A percentile compares a stretch with the other conserved stretches of the same genome.
Conservation (phyloP, 495 filamentous ascomycete species). For the Jackrogersella minutella region DNA sequence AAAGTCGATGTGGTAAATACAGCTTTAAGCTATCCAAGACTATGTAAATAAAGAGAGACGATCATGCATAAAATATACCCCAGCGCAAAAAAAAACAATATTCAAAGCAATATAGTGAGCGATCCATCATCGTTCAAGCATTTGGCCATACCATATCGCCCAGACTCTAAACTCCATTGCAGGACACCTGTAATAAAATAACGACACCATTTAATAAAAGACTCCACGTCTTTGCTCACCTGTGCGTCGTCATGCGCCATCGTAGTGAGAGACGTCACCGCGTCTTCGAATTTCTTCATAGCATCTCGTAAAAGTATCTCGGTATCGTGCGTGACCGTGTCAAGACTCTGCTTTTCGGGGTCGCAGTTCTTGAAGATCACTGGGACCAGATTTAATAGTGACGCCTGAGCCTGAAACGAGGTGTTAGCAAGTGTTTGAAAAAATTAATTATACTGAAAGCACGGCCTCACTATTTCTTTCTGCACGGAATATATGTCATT, state of each 20-base stretch:
- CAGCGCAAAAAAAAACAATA: not conserved
- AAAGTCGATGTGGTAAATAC: too few relatives aligned
- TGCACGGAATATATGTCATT: conserved; percentile 44
- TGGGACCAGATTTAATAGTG: conserved; percentile 39
- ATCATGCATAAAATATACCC: not conserved
- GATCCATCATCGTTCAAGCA: conserved; percentile 37
- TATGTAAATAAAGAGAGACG: not conserved
- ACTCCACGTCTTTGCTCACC: conserved; percentile 30
- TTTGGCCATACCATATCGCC: conserved; percentile 43
- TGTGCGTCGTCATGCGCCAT: conserved; percentile 19
- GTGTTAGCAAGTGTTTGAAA: not conserved
- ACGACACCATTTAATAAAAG: conserved; percentile 41
- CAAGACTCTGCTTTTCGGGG: conserved; percentile 24
- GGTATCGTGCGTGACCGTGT: conserved; percentile 27
- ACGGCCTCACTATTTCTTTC: conserved; percentile 44
- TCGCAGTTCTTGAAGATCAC: conserved; percentile 40
- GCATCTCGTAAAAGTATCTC: conserved; percentile 18
- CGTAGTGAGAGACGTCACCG: conserved; percentile 18
- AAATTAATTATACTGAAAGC: not conserved
- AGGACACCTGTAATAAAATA: conserved; percentile 43
- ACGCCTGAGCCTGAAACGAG: conserved; percentile 32
- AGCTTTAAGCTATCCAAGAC: too few relatives aligned
- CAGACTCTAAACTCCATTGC: conserved; percentile 43
- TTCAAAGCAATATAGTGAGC: conserved; percentile 35
- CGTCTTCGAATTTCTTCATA: conserved; percentile 38